Base-by-base conservation (phyloP, 345 rosid genomes). In the Brassica carinata region DNA sequence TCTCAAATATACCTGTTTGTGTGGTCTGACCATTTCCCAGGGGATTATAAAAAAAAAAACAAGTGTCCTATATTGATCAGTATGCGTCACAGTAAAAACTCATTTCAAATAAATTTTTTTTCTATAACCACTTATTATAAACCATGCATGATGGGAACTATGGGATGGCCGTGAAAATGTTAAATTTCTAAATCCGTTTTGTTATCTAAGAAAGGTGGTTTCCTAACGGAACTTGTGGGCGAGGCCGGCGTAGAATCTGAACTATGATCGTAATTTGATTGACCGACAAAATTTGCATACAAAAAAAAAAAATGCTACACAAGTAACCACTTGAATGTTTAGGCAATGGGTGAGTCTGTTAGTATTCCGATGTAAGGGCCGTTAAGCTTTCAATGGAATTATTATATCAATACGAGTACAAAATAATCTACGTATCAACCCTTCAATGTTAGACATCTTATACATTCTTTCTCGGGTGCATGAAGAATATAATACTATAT, bases 351-450 rank as follows among this genome's bases (percentile, higher is more conserved):
- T 26, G 65, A 61, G 65, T 13, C 34, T 23, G 27, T 10, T 62
- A 27, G 27, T 15, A 26, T 13, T 62, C 17, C 17, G 34, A 62
- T 2, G 8, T 11, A 27, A 27, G 34, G 66, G 17, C 36, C 17
- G 36, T 19, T 58, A 62, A 27, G 43, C 19, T 34, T 36, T 43
- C 63, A 11, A 71, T 5, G 5, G 45, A 71, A 6, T 6, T 19
- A 19, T 23, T 3, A 14, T 26, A 14, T 38, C 19, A 61, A 14
- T 3, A 36, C 4, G n/a, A 33, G 7, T 53, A n/a, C 3, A 15
- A 34, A 72, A n/a, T 3, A 33, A 5, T 53, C 36, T 8, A 75
- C 67, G 66, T 67, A 36, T 57, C 18, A 57, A 76, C 43, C 40
- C n/a, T 36, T 67, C 43, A 36, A 36, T 67, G 15, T 76, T 29